Evolutionary conservation across 2,329 filamentous ascomycete species (phyloP), one percentile per base, ranked within the genome.

Genomic region (Ambrosiella xylebori): DNA sequence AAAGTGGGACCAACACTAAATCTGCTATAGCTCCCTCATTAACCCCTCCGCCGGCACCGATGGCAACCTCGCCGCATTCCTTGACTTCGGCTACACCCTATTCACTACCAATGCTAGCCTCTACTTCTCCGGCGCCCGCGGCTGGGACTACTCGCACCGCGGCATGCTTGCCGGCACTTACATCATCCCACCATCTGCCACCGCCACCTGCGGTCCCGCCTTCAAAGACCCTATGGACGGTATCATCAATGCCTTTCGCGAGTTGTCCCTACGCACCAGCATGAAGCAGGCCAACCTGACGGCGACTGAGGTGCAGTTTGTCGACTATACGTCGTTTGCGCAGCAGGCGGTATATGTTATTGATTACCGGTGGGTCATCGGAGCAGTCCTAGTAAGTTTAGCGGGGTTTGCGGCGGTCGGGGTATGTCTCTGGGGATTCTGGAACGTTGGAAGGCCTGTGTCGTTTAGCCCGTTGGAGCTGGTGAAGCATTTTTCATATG

Each of bases 341-440:
- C 59, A 58, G 13, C 45, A 52, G 19, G 59, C 59, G 3, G 59
- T 61, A 6, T 61, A 61, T 37, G 19, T 39, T 7, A 54, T 61
- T 7, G 59, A 61, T 37, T 58, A 61, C n/a, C 59, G 57, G n/a
- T 61, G 59, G 59, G 56, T 61, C 1, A 53, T 58, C 47, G 59
- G 59, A 2, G 59, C 56, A 1, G 41, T 58, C 9, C 12, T 61
- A 1, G 56, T 61, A n/a, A 61, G 59, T 44, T 39, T 61, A 8
- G 52, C 47, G 1, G 59, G 59, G 2, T 40, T 56, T 17, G 45
- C 37, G 5, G 52, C 41, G 9, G 53, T 61, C 8, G 52, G 27
- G 7, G 17, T 58, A 11, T 61, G 59, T 17, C 12, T 61, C 36
- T 61, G 59, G 59, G 59, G 59, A 2, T 61, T 61, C 56, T 61